Base-by-base conservation (phyloP, 2,329 filamentous ascomycete genomes). In the Colletotrichum sp. region DNA sequence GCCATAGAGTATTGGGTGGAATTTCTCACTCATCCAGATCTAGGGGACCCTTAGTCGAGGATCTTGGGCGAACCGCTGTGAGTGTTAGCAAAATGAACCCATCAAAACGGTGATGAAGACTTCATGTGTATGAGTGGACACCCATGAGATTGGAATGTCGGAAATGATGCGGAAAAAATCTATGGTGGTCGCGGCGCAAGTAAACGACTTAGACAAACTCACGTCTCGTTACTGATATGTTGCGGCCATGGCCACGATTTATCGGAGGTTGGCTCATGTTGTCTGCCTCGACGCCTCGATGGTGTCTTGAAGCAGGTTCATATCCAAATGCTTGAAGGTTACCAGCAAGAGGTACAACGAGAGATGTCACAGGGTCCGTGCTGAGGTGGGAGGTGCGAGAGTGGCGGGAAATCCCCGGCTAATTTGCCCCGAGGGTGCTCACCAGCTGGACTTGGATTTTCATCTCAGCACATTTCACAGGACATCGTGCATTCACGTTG, bases 21-120 rank as follows among this genome's bases (percentile, higher is more conserved):
- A 7, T 3, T 1, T 49, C 39, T 49, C 18, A 96, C 94, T 96
- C 94, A 78, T 93, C 92, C 77, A 88, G 86, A 80, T 97, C 95
- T 24, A 98, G 87, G 6, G 95, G 95, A 1, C 95, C 95, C 84
- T 93, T 95, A 6, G 95, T 97, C 60, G 93, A 90, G 57, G 93
- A 92, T 67, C 94, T 89, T 10, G 93, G 90, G 60, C 93, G 86
- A n/a, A 90, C 85, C 62, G 90, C 90, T 91, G 79, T 15, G 26
- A 8, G 5, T 8, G 12, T 59, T 4, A 28, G 57, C 24, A 8
- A 49, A 8, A 8, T 34, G 12, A 52, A 52, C n/a, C 6, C 0
- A 52, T 13, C 44, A 24, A 8, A 1, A 21, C n/a, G 44, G 10
- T 6, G 44, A 52, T 21, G 44, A 52, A 21, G 44, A 24, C n/a